Evolutionary conservation across 2,329 filamentous ascomycete species (phyloP).

Genomic region (Penicillium sp.): DNA sequence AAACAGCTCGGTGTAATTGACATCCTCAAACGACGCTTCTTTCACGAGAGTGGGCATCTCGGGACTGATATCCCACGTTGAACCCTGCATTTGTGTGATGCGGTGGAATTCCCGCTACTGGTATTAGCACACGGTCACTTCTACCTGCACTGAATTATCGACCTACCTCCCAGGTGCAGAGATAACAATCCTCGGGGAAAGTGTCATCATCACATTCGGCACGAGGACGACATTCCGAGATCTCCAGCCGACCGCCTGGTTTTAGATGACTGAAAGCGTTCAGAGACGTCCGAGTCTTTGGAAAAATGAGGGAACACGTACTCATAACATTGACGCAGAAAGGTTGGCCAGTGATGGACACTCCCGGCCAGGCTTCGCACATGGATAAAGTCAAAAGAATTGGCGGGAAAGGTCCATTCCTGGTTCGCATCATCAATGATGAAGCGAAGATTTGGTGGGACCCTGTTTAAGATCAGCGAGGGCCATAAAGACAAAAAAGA

Average conservation of each 20-base stretch:
- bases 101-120: slow-evolving; percentile 14
- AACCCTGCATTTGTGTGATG: slow-evolving; percentile 14
- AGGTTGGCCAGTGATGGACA: slow-evolving; percentile 20
- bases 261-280: slow-evolving; percentile 20
- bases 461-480: slow-evolving; percentile 10
- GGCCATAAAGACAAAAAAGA: neutral
- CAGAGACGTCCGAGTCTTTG: neutral
- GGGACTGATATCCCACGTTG: slow-evolving; percentile 15
- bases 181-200: slow-evolving; percentile 11
- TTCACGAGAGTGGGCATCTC: slow-evolving; percentile 14
- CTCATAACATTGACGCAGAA: slow-evolving; percentile 18
- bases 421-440: slow-evolving; percentile 28
- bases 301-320: slow-evolving; percentile 5
- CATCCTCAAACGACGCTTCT: slow-evolving; percentile 24
- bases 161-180: slow-evolving; percentile 12
- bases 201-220: slow-evolving; percentile 26
- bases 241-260: slow-evolving; percentile 29
- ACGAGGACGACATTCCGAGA: slow-evolving; percentile 18
- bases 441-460: slow-evolving; percentile 29
- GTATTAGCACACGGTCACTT: neutral
- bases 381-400: slow-evolving; percentile 31
- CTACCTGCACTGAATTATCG: too few species aligned
- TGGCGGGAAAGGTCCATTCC: slow-evolving; percentile 21
- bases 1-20: slow-evolving; percentile 17
- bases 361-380: slow-evolving; percentile 19